These are phyloP conservation scores for Solanum tacnaense DNA, from an alignment of 257 asterid species.

Conservation along the genomic window DNA sequence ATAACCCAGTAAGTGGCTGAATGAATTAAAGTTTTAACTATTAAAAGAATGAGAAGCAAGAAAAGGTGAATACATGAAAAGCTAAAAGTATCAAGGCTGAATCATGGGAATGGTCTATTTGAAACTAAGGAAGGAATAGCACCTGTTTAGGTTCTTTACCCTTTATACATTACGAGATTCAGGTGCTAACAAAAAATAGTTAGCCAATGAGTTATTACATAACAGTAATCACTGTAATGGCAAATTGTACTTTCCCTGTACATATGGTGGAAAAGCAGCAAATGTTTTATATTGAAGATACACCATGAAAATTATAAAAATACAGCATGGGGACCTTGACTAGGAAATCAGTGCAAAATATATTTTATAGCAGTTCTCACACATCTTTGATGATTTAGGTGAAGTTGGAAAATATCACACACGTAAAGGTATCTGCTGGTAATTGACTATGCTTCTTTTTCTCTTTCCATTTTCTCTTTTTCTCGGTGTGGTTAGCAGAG, in stretches of 20 bases:
- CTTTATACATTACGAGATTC: not conserved
- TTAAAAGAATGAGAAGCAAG: not conserved
- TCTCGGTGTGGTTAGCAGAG: not conserved
- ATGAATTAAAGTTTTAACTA: not conserved
- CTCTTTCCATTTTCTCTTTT: not conserved
- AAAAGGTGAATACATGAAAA: not conserved
- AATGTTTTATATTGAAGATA: not conserved
- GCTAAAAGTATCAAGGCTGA: not conserved
- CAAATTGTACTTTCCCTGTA: not conserved
- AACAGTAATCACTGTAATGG: not conserved
- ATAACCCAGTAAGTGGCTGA: not conserved
- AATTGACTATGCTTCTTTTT: not conserved
- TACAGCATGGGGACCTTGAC: not conserved
- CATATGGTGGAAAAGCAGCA: not conserved
- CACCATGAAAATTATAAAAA: not conserved
- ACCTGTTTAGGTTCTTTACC: not conserved
- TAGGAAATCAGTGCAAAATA: not conserved
- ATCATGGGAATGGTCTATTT: not conserved
- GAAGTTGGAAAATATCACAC: not conserved
- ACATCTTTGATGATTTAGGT: not conserved
- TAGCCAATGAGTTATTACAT: not conserved
- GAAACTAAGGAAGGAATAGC: not conserved
- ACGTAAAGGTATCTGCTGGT: not conserved
- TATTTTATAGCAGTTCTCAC: not conserved
- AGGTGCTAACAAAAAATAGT: not conserved